Base-by-base conservation (phyloP, 2,329 filamentous ascomycete genomes). In the Erysiphe pulchra region DNA sequence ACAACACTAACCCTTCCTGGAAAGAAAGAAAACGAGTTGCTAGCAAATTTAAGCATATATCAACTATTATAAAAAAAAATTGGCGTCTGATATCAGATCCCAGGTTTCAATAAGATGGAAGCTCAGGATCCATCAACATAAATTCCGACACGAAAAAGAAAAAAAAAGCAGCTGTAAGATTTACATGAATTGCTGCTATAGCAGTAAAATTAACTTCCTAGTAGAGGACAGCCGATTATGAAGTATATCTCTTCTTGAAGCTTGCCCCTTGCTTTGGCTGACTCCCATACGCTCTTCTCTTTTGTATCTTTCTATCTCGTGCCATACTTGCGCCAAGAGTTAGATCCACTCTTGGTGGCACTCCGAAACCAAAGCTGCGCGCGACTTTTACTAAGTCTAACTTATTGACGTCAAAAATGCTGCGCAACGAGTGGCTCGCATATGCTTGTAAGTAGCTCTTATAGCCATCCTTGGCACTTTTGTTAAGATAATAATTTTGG, bases 401-500 rank as follows among this genome's bases (percentile, higher is more conserved):
- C 58, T 83, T 82, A 60, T 83, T 69, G 45, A 92, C 75, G 59
- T 87, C 80, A 58, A 87, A 92, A 34, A 92, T 77, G n/a, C 75
- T 79, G 28, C 83, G 73, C 48, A 90, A 66, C 53, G 73, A 78
- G 63, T 87, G 90, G 48, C 78, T 85, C 18, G 87, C 85, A 59
- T 98, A 98, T 0, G 90, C 87, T 60, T 95, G 85, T 20, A 98
- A 71, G 60, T 98, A 98, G 17, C 81, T 83, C 49, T 82, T 73
- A 65, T 90, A 92, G 4, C 82, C 75, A 50, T 78, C 75, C 63
- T 78, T 79, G 50, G 75, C 75, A 54, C 68, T 73, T 71, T 93
- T 90, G 66, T 94, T 90, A 48, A 98, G 71, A 62, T 94, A 94
- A 67, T 95, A 95, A 63, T 98, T 95, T 61, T 90, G 81, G 30